A percentile compares a stretch with the other conserved stretches of the same genome.
phyloP scores from a whole-genome alignment of 75 land plant genomes.

The Sequoiadendron giganteum region DNA sequence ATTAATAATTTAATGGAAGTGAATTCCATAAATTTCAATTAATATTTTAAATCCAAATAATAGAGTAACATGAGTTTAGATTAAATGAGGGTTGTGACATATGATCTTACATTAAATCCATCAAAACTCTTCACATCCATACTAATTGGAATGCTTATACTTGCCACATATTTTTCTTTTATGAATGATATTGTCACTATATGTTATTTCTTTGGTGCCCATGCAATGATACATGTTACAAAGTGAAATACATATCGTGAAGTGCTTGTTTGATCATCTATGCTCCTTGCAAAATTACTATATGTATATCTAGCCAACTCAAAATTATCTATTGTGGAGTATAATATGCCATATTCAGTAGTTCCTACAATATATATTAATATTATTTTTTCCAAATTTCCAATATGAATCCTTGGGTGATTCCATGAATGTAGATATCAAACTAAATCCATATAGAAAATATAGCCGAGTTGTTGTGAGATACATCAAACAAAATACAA shows the following conservation, averaged over 20 bases:
- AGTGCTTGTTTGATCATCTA: background rate
- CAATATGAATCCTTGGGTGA: background rate
- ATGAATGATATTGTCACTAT: background rate
- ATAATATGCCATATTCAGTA: background rate
- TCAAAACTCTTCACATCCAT: background rate
- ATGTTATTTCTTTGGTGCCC: background rate
- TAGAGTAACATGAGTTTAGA: no score
- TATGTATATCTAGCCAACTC: background rate
- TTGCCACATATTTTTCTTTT: background rate
- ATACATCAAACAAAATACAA: background rate
- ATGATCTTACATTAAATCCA: background rate
- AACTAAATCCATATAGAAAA: background rate
- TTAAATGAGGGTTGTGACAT: no score
- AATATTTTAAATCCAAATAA: no score
- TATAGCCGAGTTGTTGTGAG: background rate
- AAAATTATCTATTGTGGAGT: background rate
- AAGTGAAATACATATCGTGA: background rate
- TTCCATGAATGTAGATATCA: background rate
- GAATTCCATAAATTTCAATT: no score
- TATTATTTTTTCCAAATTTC: background rate
- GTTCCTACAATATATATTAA: background rate
- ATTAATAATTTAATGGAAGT: no score
- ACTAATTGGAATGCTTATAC: background rate
- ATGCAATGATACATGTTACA: background rate
- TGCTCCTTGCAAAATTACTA: background rate